Base-by-base conservation (phyloP, 2,329 filamentous ascomycete genomes). In the Aspergillus sp. region DNA sequence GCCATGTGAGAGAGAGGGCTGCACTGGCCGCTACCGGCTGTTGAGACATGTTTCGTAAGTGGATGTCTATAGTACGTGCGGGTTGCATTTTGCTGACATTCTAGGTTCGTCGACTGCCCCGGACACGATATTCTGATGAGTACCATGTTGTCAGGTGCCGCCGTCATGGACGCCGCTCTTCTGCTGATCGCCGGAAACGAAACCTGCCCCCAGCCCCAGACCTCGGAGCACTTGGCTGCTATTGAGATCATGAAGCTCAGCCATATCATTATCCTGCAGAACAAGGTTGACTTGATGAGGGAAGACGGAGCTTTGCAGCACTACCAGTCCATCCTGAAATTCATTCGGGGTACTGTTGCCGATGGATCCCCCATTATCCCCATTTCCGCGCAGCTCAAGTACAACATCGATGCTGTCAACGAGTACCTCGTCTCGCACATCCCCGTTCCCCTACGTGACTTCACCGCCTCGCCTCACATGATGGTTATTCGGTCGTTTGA, bases 101-200 rank as follows among this genome's bases (percentile, higher is more conserved):
- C 30, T 58, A 91, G 88, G 13, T 98, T 97, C 70, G 93, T 97
- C 60, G 93, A 97, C 73, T 97, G 93, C 79, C 93, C 93, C 49
- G 93, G 93, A 73, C 93, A 98, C 88, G 93, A 98, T 76, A 98
- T 98, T 90, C 90, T 98, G 71, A 98, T 98, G 93, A 97, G 91
- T 75, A 98, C 93, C 63, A 98, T 98, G 93, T 85, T 98, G 79
- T 98, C 93, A 66, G 93, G 93, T 66, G 93, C 93, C 62, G 93
- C 93, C 56, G 93, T 98, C 81, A 98, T 98, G 93, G 93, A 98
- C 74, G 93, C 93, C 56, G 93, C 93, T 15, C 82, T 98, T 51
- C 83, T 98, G 48, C 80, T 98, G 47, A 96, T 98, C 68, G 93
- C 93, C 53, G 93, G 93, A 69, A 98, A 98, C 76, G 93, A 98